Conservation (phyloP, 495 filamentous ascomycete species). For the Talaromyces adpressus region DNA sequence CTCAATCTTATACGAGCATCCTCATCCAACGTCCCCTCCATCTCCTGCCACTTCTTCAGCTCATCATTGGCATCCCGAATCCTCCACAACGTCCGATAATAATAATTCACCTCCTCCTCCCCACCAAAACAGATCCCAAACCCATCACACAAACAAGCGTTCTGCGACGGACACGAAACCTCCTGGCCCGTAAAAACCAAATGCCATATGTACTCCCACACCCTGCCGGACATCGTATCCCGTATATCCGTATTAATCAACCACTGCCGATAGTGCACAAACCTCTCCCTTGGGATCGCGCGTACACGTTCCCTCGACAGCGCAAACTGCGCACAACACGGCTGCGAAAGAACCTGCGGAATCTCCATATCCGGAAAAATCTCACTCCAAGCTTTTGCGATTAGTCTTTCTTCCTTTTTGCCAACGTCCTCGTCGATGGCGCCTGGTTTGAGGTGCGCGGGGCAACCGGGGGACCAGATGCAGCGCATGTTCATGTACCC, state of each 20-base stretch:
- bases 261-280: constrained; percentile 62
- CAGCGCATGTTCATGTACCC: constrained; percentile 65
- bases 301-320: constrained; percentile 49
- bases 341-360: constrained; percentile 46
- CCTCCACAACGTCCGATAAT: constrained; percentile 30
- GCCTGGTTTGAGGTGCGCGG: constrained; percentile 59
- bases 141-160: constrained; percentile 69
- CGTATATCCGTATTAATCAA: constrained; percentile 52
- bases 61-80: constrained; percentile 38
- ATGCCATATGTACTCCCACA: constrained; percentile 74
- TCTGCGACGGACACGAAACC: constrained; percentile 55
- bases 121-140: constrained; percentile 74
- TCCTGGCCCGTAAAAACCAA: constrained; percentile 56
- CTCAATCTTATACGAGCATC: constrained; percentile 23
- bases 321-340: constrained; percentile 66
- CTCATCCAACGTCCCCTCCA: constrained; percentile 28
- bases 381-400: constrained; percentile 48
- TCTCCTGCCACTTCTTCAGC: constrained; percentile 38
- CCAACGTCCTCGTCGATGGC: constrained; percentile 36
- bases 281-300: constrained; percentile 51
- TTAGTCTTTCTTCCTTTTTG: constrained; percentile 56
- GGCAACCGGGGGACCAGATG: constrained; percentile 54
- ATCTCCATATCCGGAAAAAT: constrained; percentile 48
- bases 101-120: constrained; percentile 43
- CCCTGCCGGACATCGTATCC: constrained; percentile 62